Base-by-base conservation (phyloP, 345 rosid species). In the Bruguiera gymnorhiza region DNA sequence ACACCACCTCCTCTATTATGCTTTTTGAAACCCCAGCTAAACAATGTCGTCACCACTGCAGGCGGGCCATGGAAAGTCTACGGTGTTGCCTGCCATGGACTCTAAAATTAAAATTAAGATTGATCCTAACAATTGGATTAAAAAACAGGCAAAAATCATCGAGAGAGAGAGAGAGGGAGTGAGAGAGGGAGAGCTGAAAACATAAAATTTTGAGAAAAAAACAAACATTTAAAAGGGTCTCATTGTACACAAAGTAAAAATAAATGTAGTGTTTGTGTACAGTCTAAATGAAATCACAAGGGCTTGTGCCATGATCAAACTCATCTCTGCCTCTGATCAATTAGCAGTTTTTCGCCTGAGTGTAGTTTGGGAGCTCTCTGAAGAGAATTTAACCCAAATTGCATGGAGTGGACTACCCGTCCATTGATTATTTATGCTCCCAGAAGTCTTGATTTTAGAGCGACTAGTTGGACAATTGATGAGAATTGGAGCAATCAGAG, bases 181-280 rank as follows among this genome's bases (percentile, higher is more conserved):
- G 29, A 27, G 56, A 23, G 26, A 21, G 5, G 5, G 26, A 54
- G 58, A 54, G 9, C 58, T 53, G 57, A 24, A 24, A 24, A 24
- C 24, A 24, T 24, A 24, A 24, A 24, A 24, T 24, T 24, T 24
- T 24, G 24, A 24, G 24, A 24, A 24, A 24, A 24, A 24, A 24
- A 24, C 24, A 24, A 24, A 24, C n/a, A 26, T 9, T 21, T 16
- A 51, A 67, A 34, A 3, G 23, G 34, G 51, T 46, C 16, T 27
- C 20, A 66, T 87, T 82, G 83, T 81, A 86, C 90, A 89, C 76
- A 72, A 75, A 76, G 80, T 52, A 76, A 66, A 63, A 52, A 69
- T 30, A 53, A 68, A 70, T 32, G 70, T 21, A 62, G 79, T 73
- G 81, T 31, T 21, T 59, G 79, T 73, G 81, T 31, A 70, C 81